Base-by-base conservation (phyloP, 192 early-diverging fungal species). In the Entomortierella lignicola region DNA sequence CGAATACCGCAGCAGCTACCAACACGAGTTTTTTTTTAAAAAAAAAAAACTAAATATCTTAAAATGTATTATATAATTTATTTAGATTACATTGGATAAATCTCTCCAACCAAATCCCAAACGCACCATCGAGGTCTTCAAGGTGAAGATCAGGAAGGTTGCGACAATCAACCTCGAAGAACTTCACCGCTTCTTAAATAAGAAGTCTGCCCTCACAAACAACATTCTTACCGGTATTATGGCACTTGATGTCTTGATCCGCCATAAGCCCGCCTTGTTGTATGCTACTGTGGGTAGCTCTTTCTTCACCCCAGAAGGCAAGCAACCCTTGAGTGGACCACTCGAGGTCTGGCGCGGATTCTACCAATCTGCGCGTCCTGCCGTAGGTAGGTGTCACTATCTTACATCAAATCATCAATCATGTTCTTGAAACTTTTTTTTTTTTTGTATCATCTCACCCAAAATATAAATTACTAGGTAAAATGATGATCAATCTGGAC, bases 311-410 rank as follows among this genome's bases (percentile, higher is more conserved):
- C 89, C 92, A 27, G 82, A 83, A 11, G 84, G 85, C 57, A 81
- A 75, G 2, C 69, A 68, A 51, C 56, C 66, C 23, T 86, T 88
- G 0, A 72, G 80, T 2, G 91, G 94, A 26, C 92, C 93, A n/a
- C 86, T 92, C 30, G 94, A 96, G 83, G 88, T 95, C 15, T 97
- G 96, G 97, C 89, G 91, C 60, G 97, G 97, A 25, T 94, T 91
- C 73, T 95, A 95, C 57, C 94, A 96, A 65, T 93, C 91, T 56
- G 87, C 94, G 51, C 87, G 92, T 6, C 94, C 96, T 8, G 85
- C 92, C 26, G 39, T 71, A 20, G 93, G 93, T 72, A 72, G 73
- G 50, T 58, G 10, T 20, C 12, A 15, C 44, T 2, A 47, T 47
- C 20, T 12, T 47, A 20, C 4, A 20, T 37, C 34, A 37, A 37